A percentile compares a stretch with the other conserved stretches of the same genome.
Conservation (phyloP, 2,329 filamentous ascomycete genomes). For the Diaporthe sp. region DNA sequence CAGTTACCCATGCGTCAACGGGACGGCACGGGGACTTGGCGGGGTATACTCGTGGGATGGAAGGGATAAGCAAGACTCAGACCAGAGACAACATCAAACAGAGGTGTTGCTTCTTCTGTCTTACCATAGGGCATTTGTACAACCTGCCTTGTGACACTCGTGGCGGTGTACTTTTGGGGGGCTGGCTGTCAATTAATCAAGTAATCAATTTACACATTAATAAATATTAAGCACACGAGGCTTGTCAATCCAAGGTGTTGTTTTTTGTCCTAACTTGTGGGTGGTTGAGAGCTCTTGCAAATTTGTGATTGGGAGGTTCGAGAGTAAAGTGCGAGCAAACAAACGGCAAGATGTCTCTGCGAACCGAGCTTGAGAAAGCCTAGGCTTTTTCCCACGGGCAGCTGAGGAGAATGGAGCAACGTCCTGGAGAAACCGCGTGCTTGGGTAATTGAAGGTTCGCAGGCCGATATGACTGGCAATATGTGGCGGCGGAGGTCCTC, state of each 20-base stretch:
- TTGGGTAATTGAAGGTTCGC: no score
- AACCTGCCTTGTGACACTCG: neutral
- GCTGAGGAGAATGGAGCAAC: no score
- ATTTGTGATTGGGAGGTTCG: neutral
- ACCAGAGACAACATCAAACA: neutral
- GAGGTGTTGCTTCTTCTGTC: neutral
- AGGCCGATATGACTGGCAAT: no score
- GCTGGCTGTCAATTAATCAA: neutral
- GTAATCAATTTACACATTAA: neutral
- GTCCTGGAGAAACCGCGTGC: no score
- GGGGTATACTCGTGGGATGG: neutral
- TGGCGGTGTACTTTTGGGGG: no score
- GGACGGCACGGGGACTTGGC: conserved; percentile 9
- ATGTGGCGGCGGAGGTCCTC: no score
- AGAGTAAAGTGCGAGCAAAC: neutral
- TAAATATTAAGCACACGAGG: neutral
- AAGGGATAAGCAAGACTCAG: neutral
- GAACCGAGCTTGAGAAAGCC: no score
- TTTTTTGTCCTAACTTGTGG: neutral
- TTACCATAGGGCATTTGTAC: neutral
- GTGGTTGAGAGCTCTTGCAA: neutral
- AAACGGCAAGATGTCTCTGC: neutral
- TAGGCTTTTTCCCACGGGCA: no score
- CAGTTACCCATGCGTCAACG: neutral
- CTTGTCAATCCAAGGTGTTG: neutral